Base-by-base conservation (phyloP, 2,329 filamentous ascomycete species). In the Sordariomycetes sp. region DNA sequence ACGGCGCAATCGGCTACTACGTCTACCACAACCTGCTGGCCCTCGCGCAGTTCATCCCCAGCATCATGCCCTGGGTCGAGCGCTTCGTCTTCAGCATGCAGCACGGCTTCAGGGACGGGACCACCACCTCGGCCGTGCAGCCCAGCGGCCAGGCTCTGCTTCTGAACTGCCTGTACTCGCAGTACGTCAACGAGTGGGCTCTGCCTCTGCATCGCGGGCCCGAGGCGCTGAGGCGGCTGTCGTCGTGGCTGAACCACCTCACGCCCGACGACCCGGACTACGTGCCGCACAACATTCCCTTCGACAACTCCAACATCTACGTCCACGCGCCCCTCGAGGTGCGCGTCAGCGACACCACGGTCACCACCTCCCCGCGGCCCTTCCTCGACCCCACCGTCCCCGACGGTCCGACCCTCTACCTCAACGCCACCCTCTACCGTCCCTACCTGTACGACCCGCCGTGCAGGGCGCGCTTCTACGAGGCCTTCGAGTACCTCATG, bases 81-180 rank as follows among this genome's bases (percentile, higher is more conserved):
- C 92, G 87, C 83, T 90, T 95, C 54, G 83, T 96, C 36, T 95
- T 95, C 49, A 87, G 88, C 46, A 86, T 96, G 83, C 88, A 96
- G 58, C 96, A 95, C 55, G 90, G 90, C 33, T 95, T 95, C 68
- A 67, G 67, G 21, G 74, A 85, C 40, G 78, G 77, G 32, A 71
- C 69, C 4, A 69, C 70, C 34, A 82, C 71, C n/a, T 68, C 72
- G 14, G 90, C 82, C 6, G 75, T 95, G 14, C 83, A 95, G 57
- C 78, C 82, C 16, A 83, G 82, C 42, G 77, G 82, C 39, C 67
- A 81, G 42, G 90, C 87, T 10, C 72, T 96, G 30, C 69, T 95
- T 34, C 90, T 98, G 84, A 92, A 98, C 64, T 98, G 92, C 51
- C 73, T 96, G 6, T 98, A 95, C 66, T 90, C 84, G n/a, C 92